phyloP scores from a whole-genome alignment of 768 basidiomycete species.

The Xerocomellus intermedius region DNA sequence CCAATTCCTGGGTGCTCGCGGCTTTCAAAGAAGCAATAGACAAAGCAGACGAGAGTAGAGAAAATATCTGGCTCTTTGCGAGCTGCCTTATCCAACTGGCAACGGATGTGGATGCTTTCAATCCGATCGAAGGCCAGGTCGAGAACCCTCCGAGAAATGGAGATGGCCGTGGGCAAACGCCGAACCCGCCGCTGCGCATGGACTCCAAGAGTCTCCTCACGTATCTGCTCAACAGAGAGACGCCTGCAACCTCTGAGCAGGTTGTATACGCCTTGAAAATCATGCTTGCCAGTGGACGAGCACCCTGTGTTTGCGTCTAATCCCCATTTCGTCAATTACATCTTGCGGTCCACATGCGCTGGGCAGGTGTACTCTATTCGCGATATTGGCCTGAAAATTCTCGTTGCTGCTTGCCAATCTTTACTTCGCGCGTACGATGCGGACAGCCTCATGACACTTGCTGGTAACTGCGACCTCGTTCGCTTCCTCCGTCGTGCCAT shows the following conservation, averaged over 20 bases:
- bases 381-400: not conserved
- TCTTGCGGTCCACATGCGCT: not conserved
- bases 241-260: not conserved
- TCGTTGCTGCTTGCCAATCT: not conserved
- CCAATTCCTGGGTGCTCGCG: not conserved
- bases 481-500: constrained; percentile 2
- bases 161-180: not conserved
- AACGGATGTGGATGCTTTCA: not conserved
- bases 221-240: constrained; percentile 2
- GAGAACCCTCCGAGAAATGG: not conserved
- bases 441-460: not conserved
- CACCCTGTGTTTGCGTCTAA: not conserved
- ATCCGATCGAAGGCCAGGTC: not conserved
- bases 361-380: constrained; percentile 2
- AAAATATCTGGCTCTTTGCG: not conserved
- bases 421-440: not conserved
- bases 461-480: not conserved
- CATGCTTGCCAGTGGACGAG: not conserved
- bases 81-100: constrained; percentile 2
- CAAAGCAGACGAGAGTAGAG: not conserved
- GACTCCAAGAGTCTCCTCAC: not conserved
- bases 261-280: constrained; percentile 1
- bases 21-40: not conserved
- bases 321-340: constrained; percentile 4
- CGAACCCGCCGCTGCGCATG: not conserved